Evolutionary conservation across 2,329 filamentous ascomycete species (phyloP).

Genomic region (Calonectria leucothoes): DNA sequence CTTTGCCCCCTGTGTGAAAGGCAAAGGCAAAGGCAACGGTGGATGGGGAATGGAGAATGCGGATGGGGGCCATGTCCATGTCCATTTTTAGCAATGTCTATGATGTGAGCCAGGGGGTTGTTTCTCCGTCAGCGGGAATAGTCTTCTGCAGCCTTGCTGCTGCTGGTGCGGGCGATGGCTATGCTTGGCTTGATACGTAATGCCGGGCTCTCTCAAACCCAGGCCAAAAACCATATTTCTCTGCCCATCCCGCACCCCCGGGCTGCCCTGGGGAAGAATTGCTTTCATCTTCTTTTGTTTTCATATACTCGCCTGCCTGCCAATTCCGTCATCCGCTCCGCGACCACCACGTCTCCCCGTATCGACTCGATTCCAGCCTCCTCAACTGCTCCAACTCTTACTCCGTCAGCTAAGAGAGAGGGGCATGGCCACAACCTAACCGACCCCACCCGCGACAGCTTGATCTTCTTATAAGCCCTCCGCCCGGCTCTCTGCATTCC

Average conservation of each 20-base stretch:
- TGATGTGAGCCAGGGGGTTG: neutral
- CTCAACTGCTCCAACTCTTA: neutral
- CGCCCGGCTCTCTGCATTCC: neutral
- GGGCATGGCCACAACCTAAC: neutral
- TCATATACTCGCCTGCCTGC: neutral
- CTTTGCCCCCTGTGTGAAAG: neutral
- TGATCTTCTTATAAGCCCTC: neutral
- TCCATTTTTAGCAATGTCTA: neutral
- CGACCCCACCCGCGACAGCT: neutral
- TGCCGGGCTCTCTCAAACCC: neutral
- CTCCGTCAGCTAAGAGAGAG: neutral
- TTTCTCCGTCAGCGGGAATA: neutral
- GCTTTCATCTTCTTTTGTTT: neutral
- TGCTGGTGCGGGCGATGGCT: neutral
- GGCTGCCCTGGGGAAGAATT: no score
- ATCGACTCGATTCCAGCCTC: neutral
- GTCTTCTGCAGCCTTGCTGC: neutral
- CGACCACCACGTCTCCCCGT: neutral
- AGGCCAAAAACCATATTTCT: conserved; percentile 2
- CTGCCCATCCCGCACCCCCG: neutral
- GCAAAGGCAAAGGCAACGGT: neutral
- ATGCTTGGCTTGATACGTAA: conserved; percentile 4
- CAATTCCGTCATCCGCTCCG: neutral
- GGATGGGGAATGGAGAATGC: neutral
- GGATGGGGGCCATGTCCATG: neutral